phyloP scores from a whole-genome alignment of 192 early-diverging fungal species.

The Coemansia furcata region DNA sequence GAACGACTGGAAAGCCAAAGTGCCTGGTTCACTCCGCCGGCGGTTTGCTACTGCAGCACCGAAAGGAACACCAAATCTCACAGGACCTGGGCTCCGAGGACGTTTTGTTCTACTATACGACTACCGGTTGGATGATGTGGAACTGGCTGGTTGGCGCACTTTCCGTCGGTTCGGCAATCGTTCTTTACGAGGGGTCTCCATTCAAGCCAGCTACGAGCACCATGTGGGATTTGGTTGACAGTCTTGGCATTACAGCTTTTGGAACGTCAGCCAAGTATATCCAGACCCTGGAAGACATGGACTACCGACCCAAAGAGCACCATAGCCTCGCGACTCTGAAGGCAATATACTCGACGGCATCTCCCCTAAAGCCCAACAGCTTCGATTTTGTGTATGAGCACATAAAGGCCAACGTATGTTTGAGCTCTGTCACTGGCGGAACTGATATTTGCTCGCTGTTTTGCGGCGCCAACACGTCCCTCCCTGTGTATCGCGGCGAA shows the following conservation, averaged over 20 bases:
- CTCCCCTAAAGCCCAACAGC: conserved; percentile 87
- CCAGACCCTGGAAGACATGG: conserved; percentile 77
- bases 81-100: conserved; percentile 73
- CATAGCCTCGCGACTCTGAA: conserved; percentile 65
- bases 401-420: conserved; percentile 80
- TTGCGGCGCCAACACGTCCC: conserved; percentile 83
- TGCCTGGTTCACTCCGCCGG: conserved; percentile 94
- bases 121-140: conserved; percentile 99
- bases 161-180: conserved; percentile 73
- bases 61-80: conserved; percentile 92
- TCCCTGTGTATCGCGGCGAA: conserved; percentile 92
- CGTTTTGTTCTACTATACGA: conserved; percentile 86
- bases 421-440: conserved; percentile 96
- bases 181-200: conserved; percentile 91
- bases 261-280: conserved; percentile 97
- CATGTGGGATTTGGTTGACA: conserved; percentile 79
- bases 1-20: conserved; percentile 94
- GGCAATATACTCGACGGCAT: conserved; percentile 90
- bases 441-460: conserved; percentile 98
- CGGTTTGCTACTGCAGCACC: conserved; percentile 87
- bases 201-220: conserved; percentile 76
- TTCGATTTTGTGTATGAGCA: conserved; percentile 88
- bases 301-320: conserved; percentile 60
- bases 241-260: conserved; percentile 79
- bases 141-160: conserved; percentile 92